Conservation (phyloP, 345 rosid species). For the Melaleuca alternifolia region DNA sequence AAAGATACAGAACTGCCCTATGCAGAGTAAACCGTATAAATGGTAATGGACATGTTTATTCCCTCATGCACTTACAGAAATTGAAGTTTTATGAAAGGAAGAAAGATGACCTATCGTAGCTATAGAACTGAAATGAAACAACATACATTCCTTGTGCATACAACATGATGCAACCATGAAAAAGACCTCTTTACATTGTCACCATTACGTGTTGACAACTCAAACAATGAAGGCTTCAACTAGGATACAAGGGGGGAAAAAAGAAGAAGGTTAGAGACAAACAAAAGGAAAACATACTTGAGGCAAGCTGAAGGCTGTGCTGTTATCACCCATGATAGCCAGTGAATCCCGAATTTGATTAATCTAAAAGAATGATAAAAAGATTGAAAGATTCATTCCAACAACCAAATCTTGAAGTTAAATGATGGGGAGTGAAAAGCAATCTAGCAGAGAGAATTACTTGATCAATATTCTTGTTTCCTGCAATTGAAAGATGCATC, state of each 20-base stretch:
- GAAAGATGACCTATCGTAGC: neutral
- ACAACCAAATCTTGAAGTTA: neutral
- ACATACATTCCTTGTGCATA: neutral
- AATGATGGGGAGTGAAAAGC: neutral
- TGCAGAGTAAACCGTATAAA: neutral
- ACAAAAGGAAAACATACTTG: slow-evolving; percentile 43
- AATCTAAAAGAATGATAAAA: slow-evolving; percentile 43
- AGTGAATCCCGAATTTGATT: slow-evolving; percentile 91
- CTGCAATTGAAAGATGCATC: slow-evolving; percentile 27
- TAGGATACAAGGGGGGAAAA: neutral
- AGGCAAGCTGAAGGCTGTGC: slow-evolving; percentile 97
- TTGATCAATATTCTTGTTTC: slow-evolving; percentile 84
- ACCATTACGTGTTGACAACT: neutral
- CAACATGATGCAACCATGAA: neutral
- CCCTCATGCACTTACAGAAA: neutral
- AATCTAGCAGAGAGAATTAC: slow-evolving; percentile 24
- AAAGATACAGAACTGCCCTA: neutral
- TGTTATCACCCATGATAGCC: slow-evolving; percentile 93
- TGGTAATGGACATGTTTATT: neutral
- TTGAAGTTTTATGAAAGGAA: neutral
- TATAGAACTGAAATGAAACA: neutral
- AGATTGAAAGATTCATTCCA: neutral
- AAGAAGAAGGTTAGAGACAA: neutral
- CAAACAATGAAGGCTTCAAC: neutral
- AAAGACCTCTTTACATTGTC: neutral